Evolutionary conservation across 805 yeast genomes (phyloP).

Genomic region (Saitoella complicata): DNA sequence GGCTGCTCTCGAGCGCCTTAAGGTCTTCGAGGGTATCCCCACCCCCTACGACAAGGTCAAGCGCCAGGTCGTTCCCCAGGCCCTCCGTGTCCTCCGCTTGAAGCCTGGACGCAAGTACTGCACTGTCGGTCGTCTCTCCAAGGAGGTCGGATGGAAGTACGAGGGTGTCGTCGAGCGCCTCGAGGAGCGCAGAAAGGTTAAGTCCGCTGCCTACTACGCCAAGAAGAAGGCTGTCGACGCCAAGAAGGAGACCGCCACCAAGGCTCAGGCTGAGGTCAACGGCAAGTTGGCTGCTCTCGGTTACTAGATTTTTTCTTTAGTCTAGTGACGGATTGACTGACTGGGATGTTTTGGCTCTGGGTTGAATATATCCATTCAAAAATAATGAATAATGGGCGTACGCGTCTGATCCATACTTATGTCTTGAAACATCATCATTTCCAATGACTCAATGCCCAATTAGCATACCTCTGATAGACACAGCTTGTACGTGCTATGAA

Average conservation of each 20-base stretch:
- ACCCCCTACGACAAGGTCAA: conserved; percentile 99
- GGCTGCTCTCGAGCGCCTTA: conserved; percentile 98
- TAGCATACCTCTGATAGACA: no score
- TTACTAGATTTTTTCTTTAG: conserved; percentile 44
- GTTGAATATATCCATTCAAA: no score
- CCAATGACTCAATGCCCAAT: no score
- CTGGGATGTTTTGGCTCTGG: no score
- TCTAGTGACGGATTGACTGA: no score
- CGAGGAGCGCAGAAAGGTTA: conserved; percentile 98
- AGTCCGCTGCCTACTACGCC: conserved; percentile 97
- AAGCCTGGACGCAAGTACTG: conserved; percentile 99
- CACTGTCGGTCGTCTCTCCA: conserved; percentile 88
- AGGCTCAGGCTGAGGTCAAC: conserved; percentile 79
- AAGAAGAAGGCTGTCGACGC: conserved; percentile 92
- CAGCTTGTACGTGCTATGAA: no score
- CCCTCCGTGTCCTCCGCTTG: conserved; percentile 96
- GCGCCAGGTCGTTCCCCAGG: conserved; percentile 99
- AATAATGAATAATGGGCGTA: no score
- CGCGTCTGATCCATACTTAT: no score
- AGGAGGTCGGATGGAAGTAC: conserved; percentile 99
- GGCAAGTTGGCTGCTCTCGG: conserved; percentile 92
- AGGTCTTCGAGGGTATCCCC: conserved; percentile 99
- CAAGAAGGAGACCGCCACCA: conserved; percentile 77
- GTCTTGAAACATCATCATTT: no score
- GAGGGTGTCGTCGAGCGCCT: conserved; percentile 92